These are phyloP conservation scores for Calonectria naviculata DNA, from an alignment of 2,329 filamentous ascomycete genomes.

Conservation along the genomic window DNA sequence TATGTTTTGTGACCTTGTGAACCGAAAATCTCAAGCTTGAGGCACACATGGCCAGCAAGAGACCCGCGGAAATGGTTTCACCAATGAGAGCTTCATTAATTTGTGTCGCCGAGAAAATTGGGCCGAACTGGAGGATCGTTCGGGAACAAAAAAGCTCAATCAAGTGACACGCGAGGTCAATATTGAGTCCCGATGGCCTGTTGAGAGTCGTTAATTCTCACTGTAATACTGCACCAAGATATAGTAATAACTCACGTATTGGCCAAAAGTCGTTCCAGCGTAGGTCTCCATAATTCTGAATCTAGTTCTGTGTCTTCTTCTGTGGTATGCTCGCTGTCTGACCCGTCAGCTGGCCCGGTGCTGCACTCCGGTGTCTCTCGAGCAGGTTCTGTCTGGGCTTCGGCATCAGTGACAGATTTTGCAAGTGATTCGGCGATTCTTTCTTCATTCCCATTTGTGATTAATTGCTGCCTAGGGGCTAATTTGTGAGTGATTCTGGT, in stretches of 20 bases:
- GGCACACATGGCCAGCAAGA: conserved; percentile 19
- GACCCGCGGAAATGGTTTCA: not conserved
- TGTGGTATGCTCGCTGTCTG: not conserved
- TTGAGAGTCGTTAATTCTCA: not conserved
- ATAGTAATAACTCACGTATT: not conserved
- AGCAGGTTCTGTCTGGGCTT: not conserved
- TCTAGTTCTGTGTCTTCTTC: not conserved
- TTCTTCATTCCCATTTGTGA: not conserved
- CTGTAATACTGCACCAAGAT: not conserved
- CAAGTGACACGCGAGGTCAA: not conserved
- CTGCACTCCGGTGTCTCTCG: not conserved
- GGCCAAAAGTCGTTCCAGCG: not conserved
- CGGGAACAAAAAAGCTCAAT: conserved; percentile 11
- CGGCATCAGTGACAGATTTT: not conserved
- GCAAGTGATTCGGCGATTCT: not conserved
- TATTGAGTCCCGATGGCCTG: not conserved
- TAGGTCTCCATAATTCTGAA: not conserved
- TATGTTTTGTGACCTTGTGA: not conserved
- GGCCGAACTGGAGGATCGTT: not conserved
- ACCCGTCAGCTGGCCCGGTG: conserved; percentile 1
- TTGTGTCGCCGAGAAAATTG: not conserved
- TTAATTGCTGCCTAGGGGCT: not conserved
- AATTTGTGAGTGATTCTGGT: not conserved
- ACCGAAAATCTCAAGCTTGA: conserved; percentile 17
- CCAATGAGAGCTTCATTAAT: not conserved